Evolutionary conservation across 352 stramenopile species (phyloP).

Genomic region (Blastocystis sp.): DNA sequence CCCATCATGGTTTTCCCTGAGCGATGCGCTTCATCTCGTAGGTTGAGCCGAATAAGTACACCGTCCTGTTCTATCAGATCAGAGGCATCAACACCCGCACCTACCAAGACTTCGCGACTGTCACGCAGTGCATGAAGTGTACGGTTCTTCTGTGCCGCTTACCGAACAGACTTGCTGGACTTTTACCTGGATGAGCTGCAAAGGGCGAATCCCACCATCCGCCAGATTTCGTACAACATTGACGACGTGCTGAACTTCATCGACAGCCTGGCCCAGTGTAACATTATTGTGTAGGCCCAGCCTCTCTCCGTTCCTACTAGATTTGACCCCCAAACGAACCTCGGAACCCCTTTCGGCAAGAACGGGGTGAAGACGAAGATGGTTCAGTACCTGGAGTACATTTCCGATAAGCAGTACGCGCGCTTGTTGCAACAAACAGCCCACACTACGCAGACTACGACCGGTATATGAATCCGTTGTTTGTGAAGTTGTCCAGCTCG

Average conservation of each 20-base stretch:
- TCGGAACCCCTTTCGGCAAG: neutral
- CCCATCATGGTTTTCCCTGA: neutral
- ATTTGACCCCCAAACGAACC: neutral
- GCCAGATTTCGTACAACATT: neutral
- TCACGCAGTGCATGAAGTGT: slow-evolving; percentile 44
- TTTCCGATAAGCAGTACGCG: neutral
- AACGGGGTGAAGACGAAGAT: slow-evolving; percentile 12
- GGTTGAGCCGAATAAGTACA: slow-evolving; percentile 2
- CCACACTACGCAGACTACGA: neutral
- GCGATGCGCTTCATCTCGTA: neutral
- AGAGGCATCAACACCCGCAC: neutral
- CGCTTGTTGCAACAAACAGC: neutral
- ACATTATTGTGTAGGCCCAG: slow-evolving; percentile 6
- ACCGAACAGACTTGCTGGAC: slow-evolving; percentile 7
- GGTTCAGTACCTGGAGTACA: slow-evolving; percentile 8
- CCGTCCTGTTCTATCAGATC: slow-evolving; percentile 19
- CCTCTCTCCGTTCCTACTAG: neutral
- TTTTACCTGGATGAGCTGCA: slow-evolving; percentile 15
- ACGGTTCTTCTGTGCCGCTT: neutral
- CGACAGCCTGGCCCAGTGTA: slow-evolving; percentile 1
- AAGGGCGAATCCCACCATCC: slow-evolving; percentile 10
- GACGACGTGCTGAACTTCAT: slow-evolving; percentile 36
- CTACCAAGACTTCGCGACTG: slow-evolving; percentile 10
- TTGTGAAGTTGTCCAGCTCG: neutral
- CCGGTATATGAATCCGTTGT: slow-evolving; percentile 27